A percentile compares a stretch with the other conserved stretches of the same genome.
Conservation (phyloP, 2,329 filamentous ascomycete species). For the Cryphonectria carpinicola region DNA sequence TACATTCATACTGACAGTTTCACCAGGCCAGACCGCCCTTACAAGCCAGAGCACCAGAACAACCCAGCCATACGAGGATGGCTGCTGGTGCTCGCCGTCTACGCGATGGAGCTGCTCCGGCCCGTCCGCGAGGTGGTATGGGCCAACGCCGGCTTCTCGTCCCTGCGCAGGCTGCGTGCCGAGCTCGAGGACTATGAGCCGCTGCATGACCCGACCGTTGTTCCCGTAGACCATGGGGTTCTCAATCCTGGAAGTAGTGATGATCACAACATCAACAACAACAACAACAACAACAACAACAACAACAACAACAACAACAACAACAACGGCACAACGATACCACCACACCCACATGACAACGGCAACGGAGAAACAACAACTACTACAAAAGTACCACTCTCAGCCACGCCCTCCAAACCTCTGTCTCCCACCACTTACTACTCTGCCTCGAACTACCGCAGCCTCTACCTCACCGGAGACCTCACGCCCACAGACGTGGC, state of each 20-base stretch:
- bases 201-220: constrained; percentile 50
- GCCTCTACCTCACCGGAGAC: constrained; percentile 48
- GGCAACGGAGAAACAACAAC: background rate
- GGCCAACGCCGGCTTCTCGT: constrained; percentile 66
- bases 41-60: constrained; percentile 49
- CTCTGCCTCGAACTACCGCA: constrained; percentile 51
- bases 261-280: constrained; percentile 44
- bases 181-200: constrained; percentile 56
- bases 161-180: constrained; percentile 56
- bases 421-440: constrained; percentile 43
- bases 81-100: constrained; percentile 56
- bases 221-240: constrained; percentile 45
- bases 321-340: constrained; percentile 41
- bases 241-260: constrained; percentile 50
- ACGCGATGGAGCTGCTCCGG: constrained; percentile 59
- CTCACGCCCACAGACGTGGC: constrained; percentile 52
- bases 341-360: constrained; percentile 50
- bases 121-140: constrained; percentile 61
- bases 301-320: constrained; percentile 55
- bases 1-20: constrained; percentile 18
- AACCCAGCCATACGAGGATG: constrained; percentile 64
- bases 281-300: constrained; percentile 37
- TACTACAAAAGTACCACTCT: background rate
- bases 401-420: constrained; percentile 37
- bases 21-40: constrained; percentile 44